Percentiles rank a stretch among this genome's conserved stretches.
phyloP scores from a whole-genome alignment of 441 rosid genomes.

The Populus hybrid region DNA sequence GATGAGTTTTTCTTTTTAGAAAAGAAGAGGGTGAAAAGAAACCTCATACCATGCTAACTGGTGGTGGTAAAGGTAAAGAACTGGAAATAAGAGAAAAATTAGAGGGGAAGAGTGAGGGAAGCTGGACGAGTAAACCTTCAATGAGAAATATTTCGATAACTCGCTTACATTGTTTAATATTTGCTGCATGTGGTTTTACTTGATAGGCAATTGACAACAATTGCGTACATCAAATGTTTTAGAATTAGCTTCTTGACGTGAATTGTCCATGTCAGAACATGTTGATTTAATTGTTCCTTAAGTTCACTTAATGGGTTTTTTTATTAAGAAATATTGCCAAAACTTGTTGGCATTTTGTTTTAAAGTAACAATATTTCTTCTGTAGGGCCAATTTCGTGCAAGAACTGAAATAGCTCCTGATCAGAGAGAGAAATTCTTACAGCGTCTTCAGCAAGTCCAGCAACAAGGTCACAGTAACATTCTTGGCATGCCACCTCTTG shows the following conservation, averaged over 20 bases:
- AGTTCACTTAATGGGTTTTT: background rate
- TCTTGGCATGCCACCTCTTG: constrained; percentile 70
- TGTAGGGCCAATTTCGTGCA: constrained; percentile 77
- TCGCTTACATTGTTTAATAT: background rate
- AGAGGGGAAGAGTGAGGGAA: background rate
- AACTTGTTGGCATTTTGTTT: background rate
- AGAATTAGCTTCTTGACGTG: background rate
- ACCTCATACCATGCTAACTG: background rate
- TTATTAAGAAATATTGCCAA: background rate
- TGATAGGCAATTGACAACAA: background rate
- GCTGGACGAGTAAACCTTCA: background rate
- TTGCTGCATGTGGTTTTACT: background rate
- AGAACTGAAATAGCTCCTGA: no score
- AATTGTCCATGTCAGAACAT: background rate
- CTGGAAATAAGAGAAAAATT: background rate
- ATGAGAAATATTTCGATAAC: background rate
- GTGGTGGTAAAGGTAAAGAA: background rate
- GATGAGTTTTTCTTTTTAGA: no score
- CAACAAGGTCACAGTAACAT: constrained; percentile 75
- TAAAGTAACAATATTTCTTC: constrained; percentile 6
- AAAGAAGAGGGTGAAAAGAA: background rate
- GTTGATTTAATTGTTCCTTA: background rate
- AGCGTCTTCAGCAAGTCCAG: constrained; percentile 84
- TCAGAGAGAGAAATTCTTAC: constrained; percentile 89
- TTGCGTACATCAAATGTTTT: background rate